Percentiles rank a stretch among this genome's conserved stretches.
Conservation (phyloP, 768 basidiomycete genomes). For the Boletus coccyginus region DNA sequence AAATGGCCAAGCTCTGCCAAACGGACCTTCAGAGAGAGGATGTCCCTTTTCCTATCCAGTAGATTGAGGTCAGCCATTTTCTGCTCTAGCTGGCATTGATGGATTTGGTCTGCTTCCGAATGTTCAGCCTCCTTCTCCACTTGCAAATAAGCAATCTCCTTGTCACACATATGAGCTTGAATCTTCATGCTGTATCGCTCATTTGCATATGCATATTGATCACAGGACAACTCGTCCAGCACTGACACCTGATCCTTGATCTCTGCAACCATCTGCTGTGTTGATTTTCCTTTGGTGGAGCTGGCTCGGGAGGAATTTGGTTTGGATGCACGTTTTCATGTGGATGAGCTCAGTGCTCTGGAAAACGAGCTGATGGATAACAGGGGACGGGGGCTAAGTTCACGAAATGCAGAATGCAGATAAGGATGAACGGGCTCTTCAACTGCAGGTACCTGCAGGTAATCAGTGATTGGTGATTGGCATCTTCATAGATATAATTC, state of each 20-base stretch:
- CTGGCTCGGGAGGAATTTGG: neutral
- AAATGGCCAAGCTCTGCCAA: neutral
- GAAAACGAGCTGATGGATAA: neutral
- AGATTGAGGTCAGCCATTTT: neutral
- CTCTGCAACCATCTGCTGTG: neutral
- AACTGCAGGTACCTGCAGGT: too few relatives aligned
- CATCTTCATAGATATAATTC: too few relatives aligned
- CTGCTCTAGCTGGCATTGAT: too few relatives aligned
- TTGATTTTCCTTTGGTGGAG: neutral
- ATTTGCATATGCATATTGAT: neutral
- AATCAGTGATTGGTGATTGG: too few relatives aligned
- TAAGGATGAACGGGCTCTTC: too few relatives aligned
- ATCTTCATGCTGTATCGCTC: neutral
- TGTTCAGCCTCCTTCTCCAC: neutral
- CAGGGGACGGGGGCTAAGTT: too few relatives aligned
- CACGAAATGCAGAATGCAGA: neutral
- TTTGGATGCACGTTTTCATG: too few relatives aligned
- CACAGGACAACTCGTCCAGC: neutral
- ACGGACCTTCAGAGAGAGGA: neutral
- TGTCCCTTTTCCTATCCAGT: neutral
- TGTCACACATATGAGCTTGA: neutral
- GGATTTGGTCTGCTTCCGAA: neutral
- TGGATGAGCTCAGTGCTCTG: too few relatives aligned
- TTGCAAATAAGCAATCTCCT: neutral
- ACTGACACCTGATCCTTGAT: neutral